Evolutionary conservation across 768 basidiomycete genomes (phyloP).

Genomic region (Zangia roseola): DNA sequence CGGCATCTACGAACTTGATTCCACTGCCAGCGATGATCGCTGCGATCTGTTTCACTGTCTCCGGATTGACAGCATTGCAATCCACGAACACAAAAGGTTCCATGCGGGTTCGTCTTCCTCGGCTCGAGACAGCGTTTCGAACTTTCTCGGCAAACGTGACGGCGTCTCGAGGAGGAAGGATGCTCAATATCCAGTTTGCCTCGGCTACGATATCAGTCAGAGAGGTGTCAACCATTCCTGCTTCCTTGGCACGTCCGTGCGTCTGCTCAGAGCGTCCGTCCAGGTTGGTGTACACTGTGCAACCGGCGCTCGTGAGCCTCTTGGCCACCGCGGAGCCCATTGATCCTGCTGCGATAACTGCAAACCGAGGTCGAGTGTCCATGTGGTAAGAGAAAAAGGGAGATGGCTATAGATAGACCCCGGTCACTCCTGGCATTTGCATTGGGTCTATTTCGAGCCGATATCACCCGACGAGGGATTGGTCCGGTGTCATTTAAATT

Average conservation of each 20-base stretch:
- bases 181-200: constrained; percentile 51
- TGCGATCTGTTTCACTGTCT: constrained; percentile 48
- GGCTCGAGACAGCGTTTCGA: constrained; percentile 4
- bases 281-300: constrained; percentile 54
- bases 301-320: constrained; percentile 45
- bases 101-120: background rate
- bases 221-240: constrained; percentile 47
- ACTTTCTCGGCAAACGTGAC: constrained; percentile 40
- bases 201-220: constrained; percentile 36
- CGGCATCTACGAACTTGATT: constrained; percentile 51
- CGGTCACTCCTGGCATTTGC: constrained; percentile 3
- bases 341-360: constrained; percentile 53
- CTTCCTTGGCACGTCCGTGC: constrained; percentile 46
- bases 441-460: constrained; percentile 1
- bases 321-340: constrained; percentile 61
- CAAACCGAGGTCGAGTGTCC: constrained; percentile 32
- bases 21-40: constrained; percentile 39
- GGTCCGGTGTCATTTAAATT: too few species aligned
- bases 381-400: constrained; percentile 14
- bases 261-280: constrained; percentile 53
- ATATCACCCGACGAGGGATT: background rate
- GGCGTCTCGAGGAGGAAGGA: constrained; percentile 58
- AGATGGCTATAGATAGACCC: constrained; percentile 10
- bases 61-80: constrained; percentile 58
- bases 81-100: constrained; percentile 44